Evolutionary conservation across 2,329 filamentous ascomycete genomes (phyloP), one percentile per base, ranked within the genome.

Genomic region (Orbilia oligospora): DNA sequence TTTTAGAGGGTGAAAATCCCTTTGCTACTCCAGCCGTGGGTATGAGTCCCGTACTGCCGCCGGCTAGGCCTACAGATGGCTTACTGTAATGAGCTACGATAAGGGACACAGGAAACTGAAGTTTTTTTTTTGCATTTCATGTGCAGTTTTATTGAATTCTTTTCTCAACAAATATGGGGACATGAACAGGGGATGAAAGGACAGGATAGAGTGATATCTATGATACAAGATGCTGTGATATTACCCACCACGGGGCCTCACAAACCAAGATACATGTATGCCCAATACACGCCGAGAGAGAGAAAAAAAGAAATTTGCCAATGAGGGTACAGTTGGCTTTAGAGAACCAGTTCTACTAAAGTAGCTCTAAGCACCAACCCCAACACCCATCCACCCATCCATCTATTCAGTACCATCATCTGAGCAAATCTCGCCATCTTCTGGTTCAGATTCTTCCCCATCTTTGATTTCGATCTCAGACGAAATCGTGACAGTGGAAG

Each of bases 1-100:
- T 30, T 14, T 65, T 78, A 12, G 75, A 78, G 36, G n/a, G 36
- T 3, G 71, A 65, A 3, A 48, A 64, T 58, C 24, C 41, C 24
- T 49, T 53, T n/a, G 36, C 36, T 16, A 67, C 36, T 46, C n/a
- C 33, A 0, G 9, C 9, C 4, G 61, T 64, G 2, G 64, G 44
- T 10, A 70, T 46, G 46, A 58, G 68, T 20, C 46, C 44, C 20
- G 63, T 5, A 6, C 63, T 16, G 5, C 75, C 63, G n/a, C 49
- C 55, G 9, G 33, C 44, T 20, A 63, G 68, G 22, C 75, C 66
- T 10, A 44, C 46, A 24, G 75, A 72, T 16, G 68, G 68, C 6
- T 51, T 78, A 16, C 18, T 77, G 38, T 77, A 36, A 65, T 18
- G 5, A 12, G 46, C 4, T 10, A 6, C 33, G 33, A 64, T 9